phyloP scores from a whole-genome alignment of 1,284 basidiomycete species.

The Neonothopanus nambi region DNA sequence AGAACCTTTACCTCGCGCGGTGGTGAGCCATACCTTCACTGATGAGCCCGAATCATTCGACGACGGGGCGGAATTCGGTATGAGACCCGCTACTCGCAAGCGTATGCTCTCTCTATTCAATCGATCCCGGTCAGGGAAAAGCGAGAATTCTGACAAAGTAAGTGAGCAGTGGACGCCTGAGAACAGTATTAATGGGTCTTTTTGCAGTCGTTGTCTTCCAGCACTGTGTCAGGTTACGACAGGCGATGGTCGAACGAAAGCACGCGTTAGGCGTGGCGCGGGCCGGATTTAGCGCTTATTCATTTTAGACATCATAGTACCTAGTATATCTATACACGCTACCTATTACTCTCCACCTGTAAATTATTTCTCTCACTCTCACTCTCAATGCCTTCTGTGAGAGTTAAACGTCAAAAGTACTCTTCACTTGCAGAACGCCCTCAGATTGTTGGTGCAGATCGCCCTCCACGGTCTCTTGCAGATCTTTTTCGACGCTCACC shows the following conservation, averaged over 20 bases:
- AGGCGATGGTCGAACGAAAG: no score
- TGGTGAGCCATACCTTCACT: constrained; percentile 1
- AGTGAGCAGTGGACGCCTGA: not conserved
- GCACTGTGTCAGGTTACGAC: not conserved
- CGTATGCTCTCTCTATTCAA: constrained; percentile 45
- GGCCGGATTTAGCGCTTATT: not conserved
- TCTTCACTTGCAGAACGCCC: constrained; percentile 36
- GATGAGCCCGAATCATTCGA: constrained; percentile 8
- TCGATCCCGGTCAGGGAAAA: constrained; percentile 26
- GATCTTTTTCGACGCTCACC: constrained; percentile 1
- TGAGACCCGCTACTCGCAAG: constrained; percentile 22
- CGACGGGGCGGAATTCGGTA: not conserved
- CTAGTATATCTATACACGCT: constrained; percentile 1
- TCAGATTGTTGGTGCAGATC: constrained; percentile 14
- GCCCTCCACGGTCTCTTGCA: constrained; percentile 3
- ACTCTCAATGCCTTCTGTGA: constrained; percentile 55
- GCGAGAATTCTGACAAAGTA: constrained; percentile 7
- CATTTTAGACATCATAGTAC: not conserved
- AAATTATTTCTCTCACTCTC: constrained; percentile 4
- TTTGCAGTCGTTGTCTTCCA: no score
- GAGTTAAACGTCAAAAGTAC: constrained; percentile 49
- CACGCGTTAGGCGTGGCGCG: not conserved
- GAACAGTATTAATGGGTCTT: no score
- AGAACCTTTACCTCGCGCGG: not conserved
- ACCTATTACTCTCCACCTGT: constrained; percentile 1